A percentile compares a stretch with the other conserved stretches of the same genome.
Evolutionary conservation across 2,329 filamentous ascomycete genomes (phyloP).

Genomic region (Stromatinia cepivora): DNA sequence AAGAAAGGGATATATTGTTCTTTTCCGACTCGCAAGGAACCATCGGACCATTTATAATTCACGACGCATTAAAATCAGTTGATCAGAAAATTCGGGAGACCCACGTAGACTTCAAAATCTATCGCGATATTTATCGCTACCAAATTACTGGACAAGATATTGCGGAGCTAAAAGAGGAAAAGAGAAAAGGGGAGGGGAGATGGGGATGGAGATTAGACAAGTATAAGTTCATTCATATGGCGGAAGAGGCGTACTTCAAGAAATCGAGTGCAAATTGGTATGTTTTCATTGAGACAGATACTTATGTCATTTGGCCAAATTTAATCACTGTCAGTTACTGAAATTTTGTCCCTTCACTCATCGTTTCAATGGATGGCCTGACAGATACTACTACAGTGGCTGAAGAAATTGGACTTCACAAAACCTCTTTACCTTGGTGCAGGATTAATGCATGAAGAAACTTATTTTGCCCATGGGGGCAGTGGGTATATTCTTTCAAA

Average conservation of each 20-base stretch:
- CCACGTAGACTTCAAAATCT: constrained; percentile 49
- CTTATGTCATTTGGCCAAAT: constrained; percentile 56
- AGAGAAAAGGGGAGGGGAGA: constrained; percentile 23
- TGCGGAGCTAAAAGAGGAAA: constrained; percentile 40
- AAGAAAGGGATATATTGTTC: constrained; percentile 49
- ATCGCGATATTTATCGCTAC: constrained; percentile 47
- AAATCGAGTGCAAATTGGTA: constrained; percentile 58
- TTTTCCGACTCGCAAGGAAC: constrained; percentile 58
- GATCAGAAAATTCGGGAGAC: constrained; percentile 46
- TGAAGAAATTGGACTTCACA: constrained; percentile 47
- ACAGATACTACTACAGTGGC: constrained; percentile 42
- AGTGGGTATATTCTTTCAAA: constrained; percentile 55
- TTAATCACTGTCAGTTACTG: constrained; percentile 40
- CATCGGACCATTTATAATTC: constrained; percentile 48
- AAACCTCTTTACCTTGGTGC: constrained; percentile 51
- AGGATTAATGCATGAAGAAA: constrained; percentile 45
- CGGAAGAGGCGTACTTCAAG: constrained; percentile 52
- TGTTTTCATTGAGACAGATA: constrained; percentile 59
- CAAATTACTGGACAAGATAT: constrained; percentile 49
- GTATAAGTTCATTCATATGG: constrained; percentile 62
- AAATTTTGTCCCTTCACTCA: not conserved
- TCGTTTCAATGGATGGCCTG: not conserved
- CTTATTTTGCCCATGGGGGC: constrained; percentile 56
- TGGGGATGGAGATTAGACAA: constrained; percentile 58
- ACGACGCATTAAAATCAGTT: constrained; percentile 51